Evolutionary conservation across 2,329 filamentous ascomycete species (phyloP).

Genomic region (Dothistroma septosporum): DNA sequence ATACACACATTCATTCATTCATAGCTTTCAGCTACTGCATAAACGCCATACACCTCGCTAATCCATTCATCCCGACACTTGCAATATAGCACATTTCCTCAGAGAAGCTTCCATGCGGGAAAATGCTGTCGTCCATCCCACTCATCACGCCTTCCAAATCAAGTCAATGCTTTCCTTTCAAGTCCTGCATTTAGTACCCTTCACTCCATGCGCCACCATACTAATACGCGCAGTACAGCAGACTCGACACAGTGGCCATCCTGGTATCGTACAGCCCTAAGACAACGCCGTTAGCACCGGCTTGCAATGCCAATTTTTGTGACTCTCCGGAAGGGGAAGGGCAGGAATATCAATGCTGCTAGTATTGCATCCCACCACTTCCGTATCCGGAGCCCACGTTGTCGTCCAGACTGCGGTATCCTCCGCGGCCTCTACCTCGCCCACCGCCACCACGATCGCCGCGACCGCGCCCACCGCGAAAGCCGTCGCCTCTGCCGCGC

Average conservation of each 20-base stretch:
- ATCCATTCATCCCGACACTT: too few relatives aligned
- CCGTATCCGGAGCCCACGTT: slow-evolving; percentile 34
- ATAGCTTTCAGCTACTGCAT: too few relatives aligned
- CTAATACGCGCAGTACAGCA: background rate
- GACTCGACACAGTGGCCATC: background rate
- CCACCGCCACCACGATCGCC: slow-evolving; percentile 30
- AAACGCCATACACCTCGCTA: background rate
- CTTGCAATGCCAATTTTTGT: background rate
- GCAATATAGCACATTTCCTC: too few relatives aligned
- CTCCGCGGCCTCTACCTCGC: slow-evolving; percentile 26
- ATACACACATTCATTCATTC: too few relatives aligned
- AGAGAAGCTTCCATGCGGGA: background rate
- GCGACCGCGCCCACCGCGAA: slow-evolving; percentile 19
- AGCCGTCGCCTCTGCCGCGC: slow-evolving; percentile 30
- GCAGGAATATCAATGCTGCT: slow-evolving; percentile 9
- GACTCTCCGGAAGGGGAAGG: background rate
- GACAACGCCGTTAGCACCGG: slow-evolving; percentile 6
- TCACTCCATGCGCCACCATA: background rate
- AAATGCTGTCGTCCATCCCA: background rate
- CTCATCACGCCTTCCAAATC: background rate
- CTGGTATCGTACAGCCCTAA: background rate
- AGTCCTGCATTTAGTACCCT: background rate
- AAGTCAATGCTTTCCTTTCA: background rate
- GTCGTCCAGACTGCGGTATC: slow-evolving; percentile 45
- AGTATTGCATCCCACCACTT: slow-evolving; percentile 37